Percentiles rank a stretch among this genome's conserved stretches.
Conservation (phyloP, 768 basidiomycete genomes). For the Lactarius tabidus region DNA sequence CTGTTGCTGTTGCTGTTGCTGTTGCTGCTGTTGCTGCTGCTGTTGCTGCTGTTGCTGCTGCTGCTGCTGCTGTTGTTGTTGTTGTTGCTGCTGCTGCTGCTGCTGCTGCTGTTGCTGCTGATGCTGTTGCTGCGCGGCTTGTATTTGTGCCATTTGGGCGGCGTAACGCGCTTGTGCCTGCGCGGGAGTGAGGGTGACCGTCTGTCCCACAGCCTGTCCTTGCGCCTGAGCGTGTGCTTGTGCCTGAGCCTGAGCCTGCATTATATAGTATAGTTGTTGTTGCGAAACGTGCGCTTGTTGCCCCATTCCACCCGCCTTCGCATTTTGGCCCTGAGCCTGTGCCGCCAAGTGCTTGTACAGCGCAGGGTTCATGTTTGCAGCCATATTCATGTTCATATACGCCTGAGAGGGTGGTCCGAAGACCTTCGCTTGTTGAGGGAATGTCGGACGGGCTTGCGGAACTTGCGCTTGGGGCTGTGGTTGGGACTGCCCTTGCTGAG, state of each 20-base stretch:
- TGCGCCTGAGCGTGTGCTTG: constrained; percentile 25
- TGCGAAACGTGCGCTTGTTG: not conserved
- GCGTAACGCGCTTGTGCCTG: constrained; percentile 18
- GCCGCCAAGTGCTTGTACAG: constrained; percentile 11
- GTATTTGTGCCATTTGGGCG: constrained; percentile 4
- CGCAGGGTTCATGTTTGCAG: not conserved
- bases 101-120: constrained; percentile 27
- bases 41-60: constrained; percentile 27
- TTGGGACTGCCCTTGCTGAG: constrained; percentile 36
- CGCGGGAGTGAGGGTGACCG: not conserved
- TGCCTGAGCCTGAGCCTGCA: constrained; percentile 24
- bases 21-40: constrained; percentile 27
- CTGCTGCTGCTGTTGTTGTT: constrained; percentile 26
- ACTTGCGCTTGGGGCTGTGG: constrained; percentile 20
- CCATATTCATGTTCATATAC: constrained; percentile 2
- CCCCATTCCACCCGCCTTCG: constrained; percentile 5
- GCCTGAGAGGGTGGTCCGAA: not conserved
- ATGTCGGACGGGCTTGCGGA: constrained; percentile 10
- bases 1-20: constrained; percentile 29
- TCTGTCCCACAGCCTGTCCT: constrained; percentile 17
- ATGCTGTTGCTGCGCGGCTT: constrained; percentile 25
- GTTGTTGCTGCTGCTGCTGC: constrained; percentile 26
- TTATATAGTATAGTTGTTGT: not conserved
- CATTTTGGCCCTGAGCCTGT: constrained; percentile 16
- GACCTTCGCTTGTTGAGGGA: constrained; percentile 9